These are phyloP conservation scores for Adansonia grandidieri DNA, from an alignment of 441 rosid species.

Conservation along the genomic window DNA sequence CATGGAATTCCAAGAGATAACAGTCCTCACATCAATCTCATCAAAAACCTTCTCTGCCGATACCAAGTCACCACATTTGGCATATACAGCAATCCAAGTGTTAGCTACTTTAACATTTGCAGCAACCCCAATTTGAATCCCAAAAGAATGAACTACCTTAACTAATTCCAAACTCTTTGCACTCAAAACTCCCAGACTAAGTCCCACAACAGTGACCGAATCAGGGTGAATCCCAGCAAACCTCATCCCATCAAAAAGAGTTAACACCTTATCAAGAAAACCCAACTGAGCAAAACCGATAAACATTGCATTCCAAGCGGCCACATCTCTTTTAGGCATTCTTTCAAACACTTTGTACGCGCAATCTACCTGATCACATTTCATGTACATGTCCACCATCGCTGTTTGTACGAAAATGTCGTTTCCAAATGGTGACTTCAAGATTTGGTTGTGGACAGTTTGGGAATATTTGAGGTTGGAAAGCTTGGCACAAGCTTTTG, in stretches of 20 bases:
- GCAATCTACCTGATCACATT: constrained; percentile 40
- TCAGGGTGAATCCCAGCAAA: constrained; percentile 45
- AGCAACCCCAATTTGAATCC: constrained; percentile 54
- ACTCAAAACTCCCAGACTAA: constrained; percentile 39
- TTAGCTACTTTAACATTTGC: constrained; percentile 57
- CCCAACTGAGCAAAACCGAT: constrained; percentile 55
- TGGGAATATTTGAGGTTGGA: constrained; percentile 33
- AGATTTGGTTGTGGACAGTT: constrained; percentile 47
- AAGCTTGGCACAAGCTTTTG: constrained; percentile 66
- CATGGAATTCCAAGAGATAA: constrained; percentile 71
- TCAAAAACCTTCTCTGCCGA: constrained; percentile 52
- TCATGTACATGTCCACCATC: constrained; percentile 47
- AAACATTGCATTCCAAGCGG: constrained; percentile 72
- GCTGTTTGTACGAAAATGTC: constrained; percentile 59
- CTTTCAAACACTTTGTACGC: constrained; percentile 51
- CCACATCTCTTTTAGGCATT: constrained; percentile 58
- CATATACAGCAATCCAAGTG: constrained; percentile 62
- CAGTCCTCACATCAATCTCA: constrained; percentile 48
- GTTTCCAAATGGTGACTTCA: constrained; percentile 50
- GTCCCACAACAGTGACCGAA: constrained; percentile 56
- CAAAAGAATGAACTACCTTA: constrained; percentile 52
- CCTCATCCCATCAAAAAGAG: constrained; percentile 56
- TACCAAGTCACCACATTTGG: constrained; percentile 57
- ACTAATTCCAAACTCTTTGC: constrained; percentile 40
- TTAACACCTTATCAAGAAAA: constrained; percentile 29